phyloP scores from a whole-genome alignment of 2,329 filamentous ascomycete genomes.

The Talaromyces piceae region DNA sequence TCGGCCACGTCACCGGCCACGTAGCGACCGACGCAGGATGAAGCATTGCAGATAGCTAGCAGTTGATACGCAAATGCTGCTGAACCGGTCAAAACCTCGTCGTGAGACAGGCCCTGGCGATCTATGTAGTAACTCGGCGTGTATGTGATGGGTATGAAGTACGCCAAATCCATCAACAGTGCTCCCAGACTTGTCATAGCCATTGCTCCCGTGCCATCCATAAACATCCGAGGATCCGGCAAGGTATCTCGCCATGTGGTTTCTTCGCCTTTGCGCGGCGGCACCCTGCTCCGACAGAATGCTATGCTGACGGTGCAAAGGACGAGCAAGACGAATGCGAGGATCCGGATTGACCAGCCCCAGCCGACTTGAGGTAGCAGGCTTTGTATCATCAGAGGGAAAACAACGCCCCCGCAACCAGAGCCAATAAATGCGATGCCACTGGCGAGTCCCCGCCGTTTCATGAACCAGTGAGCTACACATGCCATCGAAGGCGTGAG shows the following conservation, averaged over 20 bases:
- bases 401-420: constrained; percentile 25
- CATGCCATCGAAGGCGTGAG: constrained; percentile 27
- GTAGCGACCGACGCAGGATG: constrained; percentile 18
- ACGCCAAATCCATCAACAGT: constrained; percentile 19
- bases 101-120: constrained; percentile 4
- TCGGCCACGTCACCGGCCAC: constrained; percentile 20
- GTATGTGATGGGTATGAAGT: constrained; percentile 23
- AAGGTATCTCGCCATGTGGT: constrained; percentile 16
- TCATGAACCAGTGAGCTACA: constrained; percentile 30
- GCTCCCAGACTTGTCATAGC: constrained; percentile 15
- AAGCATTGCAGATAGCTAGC: constrained; percentile 20
- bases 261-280: constrained; percentile 6
- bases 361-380: constrained; percentile 25
- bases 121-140: constrained; percentile 19
- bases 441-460: constrained; percentile 25
- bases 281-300: constrained; percentile 13
- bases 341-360: constrained; percentile 29
- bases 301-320: constrained; percentile 21
- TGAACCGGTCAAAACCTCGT: constrained; percentile 6
- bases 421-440: constrained; percentile 28
- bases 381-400: constrained; percentile 25
- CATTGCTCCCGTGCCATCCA: constrained; percentile 14
- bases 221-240: constrained; percentile 16
- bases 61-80: constrained; percentile 19
- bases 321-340: constrained; percentile 29